These are phyloP conservation scores for Eucalyptus caleyi DNA, from an alignment of 345 rosid species.

Conservation along the genomic window DNA sequence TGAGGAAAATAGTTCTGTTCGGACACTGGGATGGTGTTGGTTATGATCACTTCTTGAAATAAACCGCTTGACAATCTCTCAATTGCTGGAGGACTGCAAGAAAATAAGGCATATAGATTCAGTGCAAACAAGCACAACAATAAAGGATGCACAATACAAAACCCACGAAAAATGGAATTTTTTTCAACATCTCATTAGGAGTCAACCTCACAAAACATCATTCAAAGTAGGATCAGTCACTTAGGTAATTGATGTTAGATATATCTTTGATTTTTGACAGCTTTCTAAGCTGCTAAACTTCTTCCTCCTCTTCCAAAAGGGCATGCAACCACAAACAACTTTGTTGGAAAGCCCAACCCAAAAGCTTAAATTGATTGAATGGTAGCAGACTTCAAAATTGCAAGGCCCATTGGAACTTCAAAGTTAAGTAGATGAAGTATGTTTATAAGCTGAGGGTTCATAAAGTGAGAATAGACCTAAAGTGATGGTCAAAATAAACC, in stretches of 20 bases:
- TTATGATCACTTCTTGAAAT: slow-evolving; percentile 93
- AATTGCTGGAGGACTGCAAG: slow-evolving; percentile 86
- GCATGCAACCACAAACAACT: background rate
- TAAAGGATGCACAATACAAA: background rate
- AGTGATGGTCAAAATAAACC: background rate
- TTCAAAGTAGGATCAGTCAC: background rate
- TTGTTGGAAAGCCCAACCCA: background rate
- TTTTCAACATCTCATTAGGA: background rate
- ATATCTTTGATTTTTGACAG: background rate
- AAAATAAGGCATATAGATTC: background rate
- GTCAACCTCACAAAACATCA: background rate
- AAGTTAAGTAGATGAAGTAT: background rate
- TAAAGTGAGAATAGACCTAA: background rate
- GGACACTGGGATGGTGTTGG: slow-evolving; percentile 82
- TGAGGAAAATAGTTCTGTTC: slow-evolving; percentile 88
- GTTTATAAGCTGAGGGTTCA: background rate
- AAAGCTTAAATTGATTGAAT: background rate
- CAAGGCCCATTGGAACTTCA: background rate
- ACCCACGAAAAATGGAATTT: background rate
- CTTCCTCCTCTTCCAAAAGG: background rate
- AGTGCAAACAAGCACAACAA: background rate
- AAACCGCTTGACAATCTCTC: slow-evolving; percentile 87
- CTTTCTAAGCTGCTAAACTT: background rate
- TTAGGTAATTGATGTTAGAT: background rate
- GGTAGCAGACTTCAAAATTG: background rate